Conservation (phyloP, 805 yeast genomes). For the Yarrowia deformans region DNA sequence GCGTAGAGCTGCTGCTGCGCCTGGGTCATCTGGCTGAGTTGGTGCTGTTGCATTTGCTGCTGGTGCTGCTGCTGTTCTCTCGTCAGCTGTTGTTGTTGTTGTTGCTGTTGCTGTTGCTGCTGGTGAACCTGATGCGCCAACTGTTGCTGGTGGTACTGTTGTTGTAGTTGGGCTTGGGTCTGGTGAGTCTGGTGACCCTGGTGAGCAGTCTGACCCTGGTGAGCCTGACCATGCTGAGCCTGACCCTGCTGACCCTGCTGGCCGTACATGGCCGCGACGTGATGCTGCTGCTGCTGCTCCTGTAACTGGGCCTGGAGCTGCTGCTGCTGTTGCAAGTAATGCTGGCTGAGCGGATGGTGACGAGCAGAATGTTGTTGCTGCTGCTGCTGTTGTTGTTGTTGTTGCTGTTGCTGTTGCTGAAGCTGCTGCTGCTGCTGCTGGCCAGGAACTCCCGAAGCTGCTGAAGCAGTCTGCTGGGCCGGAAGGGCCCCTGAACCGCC, state of each 20-base stretch:
- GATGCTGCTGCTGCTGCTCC: slow-evolving; percentile 12
- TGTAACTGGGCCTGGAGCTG: slow-evolving; percentile 4
- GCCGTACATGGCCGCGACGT: background rate
- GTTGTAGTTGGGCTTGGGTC: slow-evolving; percentile 12
- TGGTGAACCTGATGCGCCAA: background rate
- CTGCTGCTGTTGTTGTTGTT: too few species aligned
- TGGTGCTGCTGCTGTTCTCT: slow-evolving; percentile 13
- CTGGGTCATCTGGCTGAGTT: slow-evolving; percentile 15
- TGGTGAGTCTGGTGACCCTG: background rate
- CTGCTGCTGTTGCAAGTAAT: slow-evolving; percentile 13
- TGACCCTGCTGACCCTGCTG: slow-evolving; percentile 24
- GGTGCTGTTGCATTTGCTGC: slow-evolving; percentile 26
- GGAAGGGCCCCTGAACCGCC: slow-evolving; percentile 22
- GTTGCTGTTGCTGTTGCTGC: slow-evolving; percentile 8
- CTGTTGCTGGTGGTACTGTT: slow-evolving; percentile 2
- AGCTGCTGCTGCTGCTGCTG: background rate
- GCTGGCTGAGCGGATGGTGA: background rate
- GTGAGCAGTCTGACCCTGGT: background rate
- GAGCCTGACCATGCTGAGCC: background rate
- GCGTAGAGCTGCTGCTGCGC: slow-evolving; percentile 1
- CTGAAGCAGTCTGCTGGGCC: background rate
- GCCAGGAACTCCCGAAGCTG: background rate
- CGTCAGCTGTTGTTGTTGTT: slow-evolving; percentile 3
- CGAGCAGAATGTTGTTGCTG: background rate
- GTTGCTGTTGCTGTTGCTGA: too few species aligned